A percentile compares a stretch with the other conserved stretches of the same genome.
phyloP scores from a whole-genome alignment of 176 grass and related monocot species.

The Bromus sterilis region DNA sequence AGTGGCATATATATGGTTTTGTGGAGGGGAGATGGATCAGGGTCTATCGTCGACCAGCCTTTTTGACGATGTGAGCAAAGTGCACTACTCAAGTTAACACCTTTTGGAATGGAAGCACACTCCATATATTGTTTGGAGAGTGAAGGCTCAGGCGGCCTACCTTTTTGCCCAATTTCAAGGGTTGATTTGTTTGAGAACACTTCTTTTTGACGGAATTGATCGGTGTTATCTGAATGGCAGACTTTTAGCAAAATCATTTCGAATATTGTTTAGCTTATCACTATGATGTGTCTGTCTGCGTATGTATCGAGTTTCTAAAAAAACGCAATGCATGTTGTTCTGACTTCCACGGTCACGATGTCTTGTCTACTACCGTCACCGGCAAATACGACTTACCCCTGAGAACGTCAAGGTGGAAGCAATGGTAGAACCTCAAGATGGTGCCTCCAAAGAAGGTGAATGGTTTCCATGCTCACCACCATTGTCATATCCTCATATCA shows the following conservation, averaged over 20 bases:
- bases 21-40: background rate
- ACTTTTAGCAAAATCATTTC: background rate
- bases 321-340: no score
- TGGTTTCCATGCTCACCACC: no score
- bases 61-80: background rate
- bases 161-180: background rate
- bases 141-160: no score
- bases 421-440: no score
- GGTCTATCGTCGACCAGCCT: background rate
- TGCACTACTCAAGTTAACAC: background rate
- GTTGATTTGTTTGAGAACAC: background rate
- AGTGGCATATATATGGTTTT: background rate
- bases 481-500: no score
- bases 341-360: no score
- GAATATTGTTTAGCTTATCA: background rate
- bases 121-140: no score
- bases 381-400: no score
- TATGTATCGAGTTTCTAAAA: background rate
- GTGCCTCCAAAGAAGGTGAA: no score
- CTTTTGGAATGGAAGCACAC: background rate
- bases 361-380: no score
- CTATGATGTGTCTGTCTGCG: background rate
- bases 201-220: background rate
- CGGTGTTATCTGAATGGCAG: background rate
- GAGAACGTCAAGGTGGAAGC: no score